Evolutionary conservation across 768 basidiomycete species (phyloP), one percentile per base, ranked within the genome.

Genomic region (Naganishia vaughanmartiniae): DNA sequence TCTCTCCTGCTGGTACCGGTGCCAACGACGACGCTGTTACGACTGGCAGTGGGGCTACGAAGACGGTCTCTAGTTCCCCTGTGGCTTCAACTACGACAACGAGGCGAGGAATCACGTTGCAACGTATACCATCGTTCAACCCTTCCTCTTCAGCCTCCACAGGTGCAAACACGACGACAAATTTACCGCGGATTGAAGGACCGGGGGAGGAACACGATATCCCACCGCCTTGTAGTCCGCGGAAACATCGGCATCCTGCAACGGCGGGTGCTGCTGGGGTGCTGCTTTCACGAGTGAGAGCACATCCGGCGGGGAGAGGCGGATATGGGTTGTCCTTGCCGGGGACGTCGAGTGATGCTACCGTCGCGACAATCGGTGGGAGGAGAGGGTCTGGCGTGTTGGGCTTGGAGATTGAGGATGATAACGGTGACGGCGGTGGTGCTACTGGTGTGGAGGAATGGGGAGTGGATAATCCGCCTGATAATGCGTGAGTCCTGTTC

Each of bases 251-350:
- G 2, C 17, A 2, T 42, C 7, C 42, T 42, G 42, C 34, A 36
- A 36, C 36, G 36, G 36, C 36, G 36, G 36, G 6, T 5, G 36
- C 36, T 4, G 55, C 55, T 31, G 78, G 79, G 9, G 72, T 80
- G 5, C 72, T 79, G 45, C 74, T 80, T 72, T 77, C 78, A 0
- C 73, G 75, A 24, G 76, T 77, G 0, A 46, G 79, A 67, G 75
- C 75, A 30, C 57, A 60, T 31, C 34, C 58, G 21, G 58, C 69
- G 19, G 65, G 66, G 19, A 55, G 9, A 76, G 74, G 12, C 67
- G 72, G 42, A 34, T 55, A 45, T 19, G 17, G 39, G 45, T 51
- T 42, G 55, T 55, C 28, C 39, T 21, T 57, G 28, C 72, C 2
- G 48, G 31, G 36, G 65, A 5, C 30, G 33, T 74, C 30, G 14